Conservation (phyloP, 2,329 filamentous ascomycete genomes). For the Colletotrichum ledebouriae region DNA sequence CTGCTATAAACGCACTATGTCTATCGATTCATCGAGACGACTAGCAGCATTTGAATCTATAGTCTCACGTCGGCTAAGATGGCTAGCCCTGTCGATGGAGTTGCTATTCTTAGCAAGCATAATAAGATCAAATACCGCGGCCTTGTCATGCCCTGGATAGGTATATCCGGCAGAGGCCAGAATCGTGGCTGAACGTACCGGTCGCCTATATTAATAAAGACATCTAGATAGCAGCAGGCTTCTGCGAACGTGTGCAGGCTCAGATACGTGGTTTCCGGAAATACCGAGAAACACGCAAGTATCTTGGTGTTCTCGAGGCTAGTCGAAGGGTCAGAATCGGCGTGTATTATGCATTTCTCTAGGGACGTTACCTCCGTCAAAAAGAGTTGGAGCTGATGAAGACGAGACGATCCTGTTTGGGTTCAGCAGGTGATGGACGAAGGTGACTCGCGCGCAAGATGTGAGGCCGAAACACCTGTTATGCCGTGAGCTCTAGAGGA, state of each 20-base stretch:
- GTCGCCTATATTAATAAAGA: not conserved
- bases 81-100: not conserved
- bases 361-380: not conserved
- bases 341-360: not conserved
- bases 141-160: too few species aligned
- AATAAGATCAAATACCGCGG: not conserved
- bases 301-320: not conserved
- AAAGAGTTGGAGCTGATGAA: not conserved
- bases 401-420: not conserved
- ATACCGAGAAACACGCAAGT: not conserved
- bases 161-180: not conserved
- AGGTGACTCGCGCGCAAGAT: not conserved
- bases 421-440: not conserved
- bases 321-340: not conserved
- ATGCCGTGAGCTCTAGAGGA: not conserved
- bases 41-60: constrained; percentile 4
- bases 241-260: not conserved
- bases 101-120: not conserved
- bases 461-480: not conserved
- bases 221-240: not conserved
- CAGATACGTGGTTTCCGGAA: not conserved
- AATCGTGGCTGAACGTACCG: too few species aligned
- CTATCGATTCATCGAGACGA: constrained; percentile 49
- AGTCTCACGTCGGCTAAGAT: not conserved
- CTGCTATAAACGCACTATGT: constrained; percentile 57